A percentile compares a stretch with the other conserved stretches of the same genome.
These are phyloP conservation scores for Tolypocladium inflatum DNA, from an alignment of 2,329 filamentous ascomycete species.

Conservation along the genomic window DNA sequence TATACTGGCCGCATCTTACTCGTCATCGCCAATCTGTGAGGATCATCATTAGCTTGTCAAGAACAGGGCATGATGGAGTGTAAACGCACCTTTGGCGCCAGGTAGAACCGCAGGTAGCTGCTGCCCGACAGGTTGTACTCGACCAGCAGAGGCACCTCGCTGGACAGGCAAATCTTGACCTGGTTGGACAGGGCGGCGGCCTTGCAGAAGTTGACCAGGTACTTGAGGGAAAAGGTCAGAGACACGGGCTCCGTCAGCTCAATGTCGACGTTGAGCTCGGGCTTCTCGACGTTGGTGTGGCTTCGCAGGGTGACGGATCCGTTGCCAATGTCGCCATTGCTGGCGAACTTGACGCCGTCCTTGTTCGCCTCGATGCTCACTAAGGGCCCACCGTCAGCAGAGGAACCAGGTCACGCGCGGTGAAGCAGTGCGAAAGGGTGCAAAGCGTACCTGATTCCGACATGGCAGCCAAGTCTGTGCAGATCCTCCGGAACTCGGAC, in stretches of 20 bases:
- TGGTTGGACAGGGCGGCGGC: slow-evolving; percentile 71
- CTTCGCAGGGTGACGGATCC: slow-evolving; percentile 86
- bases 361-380: slow-evolving; percentile 94
- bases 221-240: slow-evolving; percentile 97
- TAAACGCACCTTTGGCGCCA: slow-evolving; percentile 81
- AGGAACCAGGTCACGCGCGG: background rate
- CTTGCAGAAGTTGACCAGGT: slow-evolving; percentile 99
- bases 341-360: slow-evolving; percentile 93
- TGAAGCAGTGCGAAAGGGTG: too few relatives aligned
- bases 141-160: slow-evolving; percentile 91
- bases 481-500: slow-evolving; percentile 87
- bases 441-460: slow-evolving; percentile 77
- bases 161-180: slow-evolving; percentile 90
- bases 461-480: slow-evolving; percentile 80
- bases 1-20: slow-evolving; percentile 14
- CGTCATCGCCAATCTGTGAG: slow-evolving; percentile 28
- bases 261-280: slow-evolving; percentile 76
- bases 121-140: slow-evolving; percentile 77
- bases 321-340: slow-evolving; percentile 90
- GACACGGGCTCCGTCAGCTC: slow-evolving; percentile 85
- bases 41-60: background rate
- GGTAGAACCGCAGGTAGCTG: slow-evolving; percentile 92
- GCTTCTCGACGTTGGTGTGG: slow-evolving; percentile 84
- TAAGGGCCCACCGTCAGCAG: slow-evolving; percentile 22
- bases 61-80: background rate